These are phyloP conservation scores for Aureobasidium sp. DNA, from an alignment of 2,329 filamentous ascomycete species.

Conservation along the genomic window DNA sequence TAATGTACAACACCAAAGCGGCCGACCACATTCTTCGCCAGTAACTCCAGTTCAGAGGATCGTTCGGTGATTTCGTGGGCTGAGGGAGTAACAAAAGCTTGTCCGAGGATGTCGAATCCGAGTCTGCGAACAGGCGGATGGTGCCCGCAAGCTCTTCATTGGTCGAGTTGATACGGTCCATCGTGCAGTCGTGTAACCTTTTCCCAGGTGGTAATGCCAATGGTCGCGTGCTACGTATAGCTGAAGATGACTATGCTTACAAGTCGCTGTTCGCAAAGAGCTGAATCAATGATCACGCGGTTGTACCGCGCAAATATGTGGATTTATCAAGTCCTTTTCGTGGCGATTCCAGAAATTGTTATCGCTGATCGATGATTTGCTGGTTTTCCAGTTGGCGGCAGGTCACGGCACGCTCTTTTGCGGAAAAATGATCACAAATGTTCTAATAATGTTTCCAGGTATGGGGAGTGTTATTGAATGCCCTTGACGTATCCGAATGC, in stretches of 20 bases:
- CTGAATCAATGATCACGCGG: not conserved
- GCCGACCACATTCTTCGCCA: slow-evolving; percentile 28
- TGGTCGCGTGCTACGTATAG: not conserved
- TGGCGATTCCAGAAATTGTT: slow-evolving; percentile 7
- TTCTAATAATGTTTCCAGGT: not conserved
- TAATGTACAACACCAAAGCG: slow-evolving; percentile 43
- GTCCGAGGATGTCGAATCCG: slow-evolving; percentile 18
- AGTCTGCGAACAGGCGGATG: slow-evolving; percentile 11
- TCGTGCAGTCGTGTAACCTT: not conserved
- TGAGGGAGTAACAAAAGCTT: slow-evolving; percentile 46
- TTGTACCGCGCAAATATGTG: not conserved
- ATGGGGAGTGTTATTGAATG: not conserved
- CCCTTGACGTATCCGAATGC: slow-evolving; percentile 6
- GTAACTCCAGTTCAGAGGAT: slow-evolving; percentile 24
- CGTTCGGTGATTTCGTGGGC: slow-evolving; percentile 32
- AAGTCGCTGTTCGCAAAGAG: not conserved
- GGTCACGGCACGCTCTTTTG: not conserved
- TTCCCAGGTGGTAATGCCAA: not conserved
- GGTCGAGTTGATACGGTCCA: not conserved
- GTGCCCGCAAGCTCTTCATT: slow-evolving; percentile 11
- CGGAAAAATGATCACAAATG: not conserved
- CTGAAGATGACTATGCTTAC: not conserved
- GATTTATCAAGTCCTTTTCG: not conserved
- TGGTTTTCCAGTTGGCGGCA: not conserved
- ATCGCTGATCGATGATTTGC: slow-evolving; percentile 7